A percentile compares a stretch with the other conserved stretches of the same genome.
Evolutionary conservation across 495 filamentous ascomycete genomes (phyloP).

Genomic region (Aspergillus indologenus): DNA sequence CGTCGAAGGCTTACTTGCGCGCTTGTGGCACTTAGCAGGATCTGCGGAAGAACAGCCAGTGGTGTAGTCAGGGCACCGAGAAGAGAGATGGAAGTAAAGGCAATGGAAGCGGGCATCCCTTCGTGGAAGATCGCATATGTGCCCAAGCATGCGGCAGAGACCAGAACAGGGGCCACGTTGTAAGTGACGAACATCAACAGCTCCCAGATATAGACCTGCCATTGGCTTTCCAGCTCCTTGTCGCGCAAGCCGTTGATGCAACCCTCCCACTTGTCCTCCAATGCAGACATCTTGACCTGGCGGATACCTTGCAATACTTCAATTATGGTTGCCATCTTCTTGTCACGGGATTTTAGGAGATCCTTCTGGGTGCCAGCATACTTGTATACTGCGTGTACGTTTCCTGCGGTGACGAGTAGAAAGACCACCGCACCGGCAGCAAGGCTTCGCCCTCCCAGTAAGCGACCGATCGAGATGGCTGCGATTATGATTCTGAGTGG

Average conservation of each 20-base stretch:
- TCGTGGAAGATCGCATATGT: slow-evolving; percentile 57
- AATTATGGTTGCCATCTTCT: slow-evolving; percentile 65
- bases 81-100: slow-evolving; percentile 66
- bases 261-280: slow-evolving; percentile 64
- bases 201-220: slow-evolving; percentile 57
- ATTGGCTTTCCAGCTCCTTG: slow-evolving; percentile 55
- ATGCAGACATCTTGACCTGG: slow-evolving; percentile 73
- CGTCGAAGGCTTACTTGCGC: slow-evolving; percentile 60
- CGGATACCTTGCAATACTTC: slow-evolving; percentile 71
- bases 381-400: slow-evolving; percentile 57
- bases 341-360: slow-evolving; percentile 67
- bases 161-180: slow-evolving; percentile 62
- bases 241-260: slow-evolving; percentile 57
- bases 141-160: slow-evolving; percentile 59
- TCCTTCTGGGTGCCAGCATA: slow-evolving; percentile 58
- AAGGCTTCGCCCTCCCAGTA: slow-evolving; percentile 63
- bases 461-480: slow-evolving; percentile 53
- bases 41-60: slow-evolving; percentile 59
- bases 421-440: slow-evolving; percentile 57
- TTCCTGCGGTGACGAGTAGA: slow-evolving; percentile 56
- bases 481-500: slow-evolving; percentile 54
- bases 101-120: slow-evolving; percentile 57
- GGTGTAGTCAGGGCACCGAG: slow-evolving; percentile 61
- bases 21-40: slow-evolving; percentile 58
- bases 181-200: slow-evolving; percentile 43